Percentiles rank a stretch among this genome's conserved stretches.
These are phyloP conservation scores for Phyllosticta paracitricarpa DNA, from an alignment of 2,329 filamentous ascomycete genomes.

Conservation along the genomic window DNA sequence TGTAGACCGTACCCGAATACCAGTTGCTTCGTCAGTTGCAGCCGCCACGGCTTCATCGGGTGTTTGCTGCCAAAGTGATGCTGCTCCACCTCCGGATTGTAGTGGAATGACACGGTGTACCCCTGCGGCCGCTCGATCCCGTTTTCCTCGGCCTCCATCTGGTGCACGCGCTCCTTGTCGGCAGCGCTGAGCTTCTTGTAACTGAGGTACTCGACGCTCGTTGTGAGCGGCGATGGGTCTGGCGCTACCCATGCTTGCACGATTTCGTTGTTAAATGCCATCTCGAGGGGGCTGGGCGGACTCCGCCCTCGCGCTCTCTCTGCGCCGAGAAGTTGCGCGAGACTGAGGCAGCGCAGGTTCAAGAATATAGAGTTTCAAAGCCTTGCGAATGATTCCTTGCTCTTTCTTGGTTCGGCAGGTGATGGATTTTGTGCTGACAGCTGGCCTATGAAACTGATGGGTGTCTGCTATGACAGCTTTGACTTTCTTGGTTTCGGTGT, in stretches of 20 bases:
- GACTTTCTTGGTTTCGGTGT: neutral
- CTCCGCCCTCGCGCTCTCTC: neutral
- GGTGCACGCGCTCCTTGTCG: constrained; percentile 33
- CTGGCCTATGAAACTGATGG: neutral
- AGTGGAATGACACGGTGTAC: constrained; percentile 89
- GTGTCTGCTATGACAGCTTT: neutral
- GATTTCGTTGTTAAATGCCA: constrained; percentile 10
- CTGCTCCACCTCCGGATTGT: constrained; percentile 87
- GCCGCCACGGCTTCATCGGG: constrained; percentile 97
- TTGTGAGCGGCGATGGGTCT: constrained; percentile 1
- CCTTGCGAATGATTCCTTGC: neutral
- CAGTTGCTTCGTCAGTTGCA: constrained; percentile 89
- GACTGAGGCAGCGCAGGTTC: neutral
- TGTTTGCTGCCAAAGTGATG: constrained; percentile 96
- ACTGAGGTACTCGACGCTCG: constrained; percentile 5
- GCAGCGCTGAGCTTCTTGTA: constrained; percentile 7
- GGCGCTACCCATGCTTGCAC: constrained; percentile 8
- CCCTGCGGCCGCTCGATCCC: constrained; percentile 72
- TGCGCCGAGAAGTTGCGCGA: neutral
- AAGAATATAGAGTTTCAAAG: neutral
- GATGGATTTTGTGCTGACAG: neutral
- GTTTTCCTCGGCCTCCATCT: constrained; percentile 46
- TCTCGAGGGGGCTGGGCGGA: neutral
- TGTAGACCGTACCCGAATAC: constrained; percentile 94
- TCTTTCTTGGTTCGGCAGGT: neutral